phyloP scores from a whole-genome alignment of 2,329 filamentous ascomycete genomes.

The Diaporthe ilicicola region DNA sequence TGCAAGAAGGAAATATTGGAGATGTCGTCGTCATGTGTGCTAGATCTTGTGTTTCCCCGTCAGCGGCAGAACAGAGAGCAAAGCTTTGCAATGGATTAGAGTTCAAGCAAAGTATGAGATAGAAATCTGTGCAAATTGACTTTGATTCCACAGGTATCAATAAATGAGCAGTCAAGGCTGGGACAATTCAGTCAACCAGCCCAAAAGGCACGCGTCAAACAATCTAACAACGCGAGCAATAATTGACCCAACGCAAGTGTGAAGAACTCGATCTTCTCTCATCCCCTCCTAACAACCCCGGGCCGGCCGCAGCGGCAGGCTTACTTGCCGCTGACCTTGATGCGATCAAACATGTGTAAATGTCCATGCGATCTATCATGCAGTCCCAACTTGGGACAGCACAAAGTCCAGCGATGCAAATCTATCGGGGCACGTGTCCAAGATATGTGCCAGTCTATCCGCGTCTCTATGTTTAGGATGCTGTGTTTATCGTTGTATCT shows the following conservation, averaged over 20 bases:
- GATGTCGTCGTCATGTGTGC: not conserved
- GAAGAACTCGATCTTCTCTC: not conserved
- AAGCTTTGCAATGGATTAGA: too few species aligned
- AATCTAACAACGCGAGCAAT: not conserved
- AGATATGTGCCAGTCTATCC: not conserved
- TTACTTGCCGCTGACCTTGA: slow-evolving; percentile 23
- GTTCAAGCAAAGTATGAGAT: too few species aligned
- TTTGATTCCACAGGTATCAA: not conserved
- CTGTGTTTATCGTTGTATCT: slow-evolving; percentile 20
- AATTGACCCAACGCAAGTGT: not conserved
- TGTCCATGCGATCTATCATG: slow-evolving; percentile 3
- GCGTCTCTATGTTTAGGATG: slow-evolving; percentile 21
- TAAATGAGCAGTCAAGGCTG: not conserved
- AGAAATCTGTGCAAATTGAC: too few species aligned
- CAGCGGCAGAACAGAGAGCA: too few species aligned
- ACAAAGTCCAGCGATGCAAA: not conserved
- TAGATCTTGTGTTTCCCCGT: too few species aligned
- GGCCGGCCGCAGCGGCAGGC: slow-evolving; percentile 29
- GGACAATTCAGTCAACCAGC: not conserved
- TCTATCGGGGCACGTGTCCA: not conserved
- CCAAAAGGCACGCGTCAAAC: not conserved
- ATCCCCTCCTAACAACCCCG: slow-evolving; percentile 12
- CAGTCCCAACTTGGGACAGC: not conserved
- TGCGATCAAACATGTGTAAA: not conserved
- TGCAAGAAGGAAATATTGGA: too few species aligned